These are phyloP conservation scores for Solanum hybrid DNA, from an alignment of 305 asterid species.

Conservation along the genomic window DNA sequence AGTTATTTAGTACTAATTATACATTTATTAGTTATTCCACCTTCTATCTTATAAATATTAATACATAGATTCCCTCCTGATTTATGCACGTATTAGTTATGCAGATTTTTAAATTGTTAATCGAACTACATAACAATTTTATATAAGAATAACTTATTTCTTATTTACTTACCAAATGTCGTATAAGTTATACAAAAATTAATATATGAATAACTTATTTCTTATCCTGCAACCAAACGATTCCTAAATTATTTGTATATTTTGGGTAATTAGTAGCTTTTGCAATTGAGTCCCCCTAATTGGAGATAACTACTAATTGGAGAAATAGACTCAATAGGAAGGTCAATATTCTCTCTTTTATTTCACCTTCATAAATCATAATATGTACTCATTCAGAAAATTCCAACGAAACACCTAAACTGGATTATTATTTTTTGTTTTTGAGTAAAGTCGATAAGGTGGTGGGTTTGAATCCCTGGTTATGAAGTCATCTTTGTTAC, in stretches of 20 bases:
- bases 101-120: neutral
- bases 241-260: neutral
- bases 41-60: neutral
- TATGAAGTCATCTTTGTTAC: too few relatives aligned
- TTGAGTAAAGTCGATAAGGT: neutral
- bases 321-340: neutral
- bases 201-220: too few relatives aligned
- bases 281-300: neutral
- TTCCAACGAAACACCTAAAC: neutral
- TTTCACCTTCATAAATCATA: neutral
- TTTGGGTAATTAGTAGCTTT: neutral
- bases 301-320: too few relatives aligned
- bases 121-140: neutral
- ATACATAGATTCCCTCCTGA: neutral
- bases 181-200: too few relatives aligned
- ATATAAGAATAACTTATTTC: neutral
- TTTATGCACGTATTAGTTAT: neutral
- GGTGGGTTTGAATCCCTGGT: too few relatives aligned
- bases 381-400: neutral
- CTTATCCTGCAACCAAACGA: neutral
- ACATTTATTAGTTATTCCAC: neutral
- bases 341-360: neutral
- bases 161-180: neutral
- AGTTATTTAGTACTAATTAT: too few relatives aligned
- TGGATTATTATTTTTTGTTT: too few relatives aligned